Evolutionary conservation across 768 basidiomycete genomes (phyloP), one percentile per base, ranked within the genome.

Genomic region (Lyophyllum atratum): DNA sequence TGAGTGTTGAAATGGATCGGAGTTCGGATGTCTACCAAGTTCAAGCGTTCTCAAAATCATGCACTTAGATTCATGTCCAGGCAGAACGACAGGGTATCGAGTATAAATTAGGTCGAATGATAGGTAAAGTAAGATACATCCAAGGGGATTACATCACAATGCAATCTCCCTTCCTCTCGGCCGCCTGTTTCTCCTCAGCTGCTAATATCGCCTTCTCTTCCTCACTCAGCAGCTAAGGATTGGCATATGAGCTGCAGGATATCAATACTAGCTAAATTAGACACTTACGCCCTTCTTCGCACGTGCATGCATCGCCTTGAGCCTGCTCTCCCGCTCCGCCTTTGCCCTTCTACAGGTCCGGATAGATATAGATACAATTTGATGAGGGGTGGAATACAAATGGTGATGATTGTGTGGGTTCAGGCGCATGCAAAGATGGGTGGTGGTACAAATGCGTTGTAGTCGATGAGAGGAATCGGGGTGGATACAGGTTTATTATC

Each of bases 221-320:
- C 54, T 85, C 86, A 24, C 76, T 85, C 61, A 89, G 62, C 43
- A 87, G 69, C 83, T 86, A 48, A 28, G 33, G 25, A 49, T 34
- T 24, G 34, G 49, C 31, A 47, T 19, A 8, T 48, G 8, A 25
- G 28, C 15, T 22, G 37, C 42, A 22, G 10, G 19, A 15, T 28
- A 2, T 19, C 11, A 8, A 11, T 48, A 25, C 15, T 8, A 25
- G 33, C 54, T 37, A 56, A 56, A 48, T 21, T 21, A 25, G 31
- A 40, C 4, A 77, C 85, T 64, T 71, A 91, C 85, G 61, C 91
- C 91, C 73, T 89, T 93, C 80, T 80, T 81, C 5, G 85, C 88
- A 39, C 91, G 82, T 56, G 81, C 86, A 67, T 82, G 76, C 84
- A 93, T 84, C 2, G 86, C 90, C 69, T 81, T 85, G 58, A 83